A percentile compares a stretch with the other conserved stretches of the same genome.
Conservation (phyloP, 2,329 filamentous ascomycete species). For the Ramularia collo-cygni region DNA sequence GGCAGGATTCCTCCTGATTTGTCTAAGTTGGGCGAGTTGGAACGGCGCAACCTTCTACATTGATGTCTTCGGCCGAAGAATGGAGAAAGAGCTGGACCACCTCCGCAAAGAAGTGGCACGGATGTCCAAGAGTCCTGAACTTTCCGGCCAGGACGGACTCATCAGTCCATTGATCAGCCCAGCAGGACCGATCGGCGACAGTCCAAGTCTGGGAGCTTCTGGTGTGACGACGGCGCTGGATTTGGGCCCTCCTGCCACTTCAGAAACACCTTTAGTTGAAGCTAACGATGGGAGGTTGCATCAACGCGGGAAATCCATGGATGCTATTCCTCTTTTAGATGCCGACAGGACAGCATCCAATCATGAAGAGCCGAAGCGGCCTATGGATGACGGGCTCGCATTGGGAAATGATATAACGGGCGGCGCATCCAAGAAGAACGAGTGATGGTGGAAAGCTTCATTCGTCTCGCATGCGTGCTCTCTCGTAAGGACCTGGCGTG, state of each 20-base stretch:
- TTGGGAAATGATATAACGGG: too few species aligned
- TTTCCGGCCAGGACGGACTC: slow-evolving; percentile 17
- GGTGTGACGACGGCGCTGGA: slow-evolving; percentile 24
- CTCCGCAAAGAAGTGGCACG: slow-evolving; percentile 70
- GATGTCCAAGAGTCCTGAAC: slow-evolving; percentile 27
- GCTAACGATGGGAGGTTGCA: slow-evolving; percentile 4
- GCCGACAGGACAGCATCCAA: background rate
- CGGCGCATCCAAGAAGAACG: too few species aligned
- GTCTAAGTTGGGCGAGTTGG: slow-evolving; percentile 95
- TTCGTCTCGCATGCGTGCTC: too few species aligned
- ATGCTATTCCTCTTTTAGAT: slow-evolving; percentile 4
- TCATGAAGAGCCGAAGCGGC: slow-evolving; percentile 1
- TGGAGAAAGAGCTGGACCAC: slow-evolving; percentile 90
- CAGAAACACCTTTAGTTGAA: slow-evolving; percentile 4
- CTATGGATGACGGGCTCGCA: slow-evolving; percentile 4
- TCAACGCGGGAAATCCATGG: slow-evolving; percentile 8
- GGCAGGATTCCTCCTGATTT: slow-evolving; percentile 63
- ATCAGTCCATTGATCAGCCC: slow-evolving; percentile 24
- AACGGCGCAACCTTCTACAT: slow-evolving; percentile 98
- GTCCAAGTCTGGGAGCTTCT: slow-evolving; percentile 2
- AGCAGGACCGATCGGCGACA: slow-evolving; percentile 20
- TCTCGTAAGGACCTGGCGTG: too few species aligned
- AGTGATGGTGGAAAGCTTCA: too few species aligned
- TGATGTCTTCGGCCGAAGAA: slow-evolving; percentile 91
- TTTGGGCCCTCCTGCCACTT: slow-evolving; percentile 24